phyloP scores from a whole-genome alignment of 2,329 filamentous ascomycete species.

The Ceratocystis variospora region DNA sequence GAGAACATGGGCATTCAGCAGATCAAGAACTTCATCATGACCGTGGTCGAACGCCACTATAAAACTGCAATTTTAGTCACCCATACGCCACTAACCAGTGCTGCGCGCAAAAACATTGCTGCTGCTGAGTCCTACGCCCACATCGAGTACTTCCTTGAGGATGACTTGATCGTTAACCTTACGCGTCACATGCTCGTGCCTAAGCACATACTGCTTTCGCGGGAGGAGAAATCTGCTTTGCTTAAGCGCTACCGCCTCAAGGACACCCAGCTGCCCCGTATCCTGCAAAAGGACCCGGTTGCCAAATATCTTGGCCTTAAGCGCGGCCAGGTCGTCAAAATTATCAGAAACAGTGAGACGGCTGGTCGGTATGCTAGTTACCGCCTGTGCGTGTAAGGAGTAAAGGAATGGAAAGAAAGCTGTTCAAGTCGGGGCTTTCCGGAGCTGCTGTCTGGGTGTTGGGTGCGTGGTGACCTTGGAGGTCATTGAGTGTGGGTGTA shows the following conservation, averaged over 20 bases:
- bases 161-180: constrained; percentile 94
- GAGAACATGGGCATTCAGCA: constrained; percentile 77
- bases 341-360: constrained; percentile 89
- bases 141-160: constrained; percentile 91
- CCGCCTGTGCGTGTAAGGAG: constrained; percentile 46
- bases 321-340: constrained; percentile 93
- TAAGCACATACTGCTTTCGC: constrained; percentile 77
- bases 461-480: neutral
- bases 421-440: neutral
- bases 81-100: constrained; percentile 64
- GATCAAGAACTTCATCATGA: constrained; percentile 76
- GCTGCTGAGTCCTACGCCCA: constrained; percentile 61
- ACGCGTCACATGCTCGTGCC: constrained; percentile 95
- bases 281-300: constrained; percentile 82
- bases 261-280: constrained; percentile 90
- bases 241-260: constrained; percentile 86
- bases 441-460: neutral
- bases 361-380: constrained; percentile 96
- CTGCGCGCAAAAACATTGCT: constrained; percentile 74
- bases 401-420: neutral
- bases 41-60: constrained; percentile 66
- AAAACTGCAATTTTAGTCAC: constrained; percentile 86
- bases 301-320: constrained; percentile 82
- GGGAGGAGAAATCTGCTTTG: constrained; percentile 75
- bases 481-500: neutral